Evolutionary conservation across 108 stramenopile genomes (phyloP).

Genomic region (Nitzschia sp.): DNA sequence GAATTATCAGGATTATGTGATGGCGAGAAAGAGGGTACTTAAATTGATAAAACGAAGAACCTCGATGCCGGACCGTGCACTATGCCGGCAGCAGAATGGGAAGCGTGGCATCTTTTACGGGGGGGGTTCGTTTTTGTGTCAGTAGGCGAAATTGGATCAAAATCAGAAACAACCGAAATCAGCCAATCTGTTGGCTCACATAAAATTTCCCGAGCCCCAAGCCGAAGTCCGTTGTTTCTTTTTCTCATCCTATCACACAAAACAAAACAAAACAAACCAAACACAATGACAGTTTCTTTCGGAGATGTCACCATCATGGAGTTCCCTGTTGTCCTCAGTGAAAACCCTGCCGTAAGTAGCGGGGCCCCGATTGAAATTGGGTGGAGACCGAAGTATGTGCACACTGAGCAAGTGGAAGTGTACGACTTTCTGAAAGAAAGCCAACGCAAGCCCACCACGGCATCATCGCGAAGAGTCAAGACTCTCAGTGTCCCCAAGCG

Average conservation of each 20-base stretch:
- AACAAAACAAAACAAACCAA: conserved; percentile 5
- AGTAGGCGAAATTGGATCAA: no score
- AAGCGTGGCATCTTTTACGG: no score
- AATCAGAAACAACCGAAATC: no score
- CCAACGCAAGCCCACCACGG: neutral
- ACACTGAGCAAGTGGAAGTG: conserved; percentile 10
- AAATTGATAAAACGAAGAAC: no score
- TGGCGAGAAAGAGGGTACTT: no score
- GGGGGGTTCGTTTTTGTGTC: no score
- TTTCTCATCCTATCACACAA: neutral
- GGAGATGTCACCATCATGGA: conserved; percentile 28
- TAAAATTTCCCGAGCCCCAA: no score
- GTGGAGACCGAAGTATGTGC: conserved; percentile 15
- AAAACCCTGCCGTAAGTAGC: conserved; percentile 28
- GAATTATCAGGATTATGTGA: no score
- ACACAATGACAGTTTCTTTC: conserved; percentile 22
- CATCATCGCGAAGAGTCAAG: neutral
- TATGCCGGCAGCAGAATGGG: no score
- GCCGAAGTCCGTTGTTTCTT: no score
- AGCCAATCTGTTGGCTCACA: no score
- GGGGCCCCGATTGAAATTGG: conserved; percentile 41
- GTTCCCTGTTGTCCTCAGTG: conserved; percentile 37
- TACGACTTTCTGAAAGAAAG: conserved; percentile 18
- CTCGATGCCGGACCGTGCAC: no score
- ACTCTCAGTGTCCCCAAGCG: conserved; percentile 18